These are phyloP conservation scores for Mrakia frigida DNA, from an alignment of 768 basidiomycete species.

Conservation along the genomic window DNA sequence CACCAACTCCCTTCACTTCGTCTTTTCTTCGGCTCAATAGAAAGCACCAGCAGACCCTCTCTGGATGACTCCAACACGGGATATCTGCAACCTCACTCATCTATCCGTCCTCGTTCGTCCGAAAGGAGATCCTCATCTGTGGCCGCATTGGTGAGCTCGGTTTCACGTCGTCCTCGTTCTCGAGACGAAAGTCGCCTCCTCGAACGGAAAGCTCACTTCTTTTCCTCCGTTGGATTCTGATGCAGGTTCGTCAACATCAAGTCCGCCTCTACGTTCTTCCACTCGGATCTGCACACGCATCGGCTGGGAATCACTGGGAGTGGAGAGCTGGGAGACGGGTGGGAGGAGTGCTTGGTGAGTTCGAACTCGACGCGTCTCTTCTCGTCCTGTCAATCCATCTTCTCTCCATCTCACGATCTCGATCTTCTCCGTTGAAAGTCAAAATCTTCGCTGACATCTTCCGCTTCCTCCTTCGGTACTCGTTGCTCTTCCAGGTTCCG, in stretches of 20 bases:
- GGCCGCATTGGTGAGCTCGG: constrained; percentile 2
- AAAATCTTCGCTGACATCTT: background rate
- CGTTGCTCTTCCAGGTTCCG: background rate
- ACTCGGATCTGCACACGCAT: constrained; percentile 11
- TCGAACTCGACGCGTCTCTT: too few relatives aligned
- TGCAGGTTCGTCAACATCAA: constrained; percentile 15
- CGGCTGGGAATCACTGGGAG: constrained; percentile 24
- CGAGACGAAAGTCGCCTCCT: too few relatives aligned
- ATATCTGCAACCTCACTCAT: background rate
- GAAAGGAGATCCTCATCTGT: constrained; percentile 15
- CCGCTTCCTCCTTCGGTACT: background rate
- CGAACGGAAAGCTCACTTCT: background rate
- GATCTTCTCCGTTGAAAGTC: background rate
- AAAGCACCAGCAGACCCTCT: background rate
- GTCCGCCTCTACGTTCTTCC: background rate
- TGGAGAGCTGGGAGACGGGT: constrained; percentile 19
- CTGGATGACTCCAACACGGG: background rate
- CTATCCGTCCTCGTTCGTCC: constrained; percentile 8
- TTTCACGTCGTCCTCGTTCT: too few relatives aligned
- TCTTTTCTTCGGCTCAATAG: background rate
- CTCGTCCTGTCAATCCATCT: background rate
- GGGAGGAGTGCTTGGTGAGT: constrained; percentile 27
- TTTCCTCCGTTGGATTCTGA: background rate
- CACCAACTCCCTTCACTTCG: too few relatives aligned
- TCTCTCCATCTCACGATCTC: background rate